Conservation (phyloP, 2,329 filamentous ascomycete species). For the Hypoxylon sp. region DNA sequence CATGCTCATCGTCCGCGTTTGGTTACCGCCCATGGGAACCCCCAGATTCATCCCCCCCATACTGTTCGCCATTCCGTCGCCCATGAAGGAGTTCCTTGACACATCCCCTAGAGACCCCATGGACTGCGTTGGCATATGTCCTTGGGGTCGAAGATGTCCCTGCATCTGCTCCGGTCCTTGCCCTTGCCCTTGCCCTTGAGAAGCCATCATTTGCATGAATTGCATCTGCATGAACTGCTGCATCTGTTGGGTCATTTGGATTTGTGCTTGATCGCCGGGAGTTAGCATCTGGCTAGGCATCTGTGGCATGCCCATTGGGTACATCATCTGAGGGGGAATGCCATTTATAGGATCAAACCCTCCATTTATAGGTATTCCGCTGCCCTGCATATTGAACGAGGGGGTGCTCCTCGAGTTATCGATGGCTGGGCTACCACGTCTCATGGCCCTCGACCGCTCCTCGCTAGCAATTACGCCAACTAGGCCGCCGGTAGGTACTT, state of each 20-base stretch:
- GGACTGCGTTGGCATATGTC: constrained; percentile 57
- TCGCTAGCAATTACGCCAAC: constrained; percentile 90
- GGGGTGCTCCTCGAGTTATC: constrained; percentile 60
- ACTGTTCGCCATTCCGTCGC: constrained; percentile 46
- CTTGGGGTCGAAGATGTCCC: constrained; percentile 49
- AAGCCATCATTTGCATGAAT: constrained; percentile 85
- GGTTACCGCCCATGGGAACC: constrained; percentile 57
- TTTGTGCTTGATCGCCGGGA: constrained; percentile 77
- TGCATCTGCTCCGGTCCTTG: constrained; percentile 44
- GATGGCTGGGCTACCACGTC: constrained; percentile 80
- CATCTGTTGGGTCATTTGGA: constrained; percentile 87
- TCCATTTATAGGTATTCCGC: constrained; percentile 53
- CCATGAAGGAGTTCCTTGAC: constrained; percentile 49
- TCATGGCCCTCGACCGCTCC: constrained; percentile 80
- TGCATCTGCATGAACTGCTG: constrained; percentile 91
- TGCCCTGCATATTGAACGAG: constrained; percentile 48
- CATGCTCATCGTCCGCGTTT: constrained; percentile 84
- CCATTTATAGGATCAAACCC: constrained; percentile 63
- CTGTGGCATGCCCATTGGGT: constrained; percentile 54
- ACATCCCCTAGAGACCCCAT: constrained; percentile 57
- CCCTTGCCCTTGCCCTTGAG: constrained; percentile 55
- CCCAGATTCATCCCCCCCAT: constrained; percentile 62
- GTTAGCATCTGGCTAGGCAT: constrained; percentile 58
- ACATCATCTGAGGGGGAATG: constrained; percentile 65
- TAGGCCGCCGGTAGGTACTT: constrained; percentile 77